Base-by-base conservation (phyloP, 257 asterid genomes). In the Solanum pennellii region DNA sequence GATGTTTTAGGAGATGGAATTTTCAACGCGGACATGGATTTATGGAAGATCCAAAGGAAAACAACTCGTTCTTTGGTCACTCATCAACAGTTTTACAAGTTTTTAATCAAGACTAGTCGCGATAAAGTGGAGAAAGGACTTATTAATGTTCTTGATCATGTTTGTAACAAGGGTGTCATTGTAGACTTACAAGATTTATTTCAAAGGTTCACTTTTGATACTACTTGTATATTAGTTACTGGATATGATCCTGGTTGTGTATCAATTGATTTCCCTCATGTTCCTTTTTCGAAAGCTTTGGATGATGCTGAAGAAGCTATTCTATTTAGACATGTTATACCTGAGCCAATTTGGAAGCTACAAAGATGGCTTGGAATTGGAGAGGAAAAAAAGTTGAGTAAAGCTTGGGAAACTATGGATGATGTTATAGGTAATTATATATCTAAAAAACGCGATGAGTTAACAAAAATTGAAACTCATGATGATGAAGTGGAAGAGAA, bases 231-330 rank as follows among this genome's bases (percentile, higher is more conserved):
- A 44, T 45, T 94, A 77, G 92, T 94, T n/a, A 93, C 95, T 2
- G 95, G 96, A 0, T 92, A 87, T 41, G 96, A 94, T 80, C 97
- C 96, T 0, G 97, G 97, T 12, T 93, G 97, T 83, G 75, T 94
- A 41, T 92, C 97, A 0, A 7, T 84, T 3, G 90, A 91, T 9
- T 82, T 94, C 5, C 96, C 95, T 0, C 92, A 92, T 11, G 96
- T 93, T 6, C 95, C 93, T 3, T 94, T 94, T 42, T 91, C 95
- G 0, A 89, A 76, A 85, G 98, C 98, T 18, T 89, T 94, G 94
- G 98, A 94, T 52, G 94, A 91, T n/a, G 96, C 87, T 0, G 96
- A 94, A 85, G 94, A 93, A 25, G 95, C 94, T 2, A 92, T 94
- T 29, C 88, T 94, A 73, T 82, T 92, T 90, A 91, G 96, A 31